Conservation (phyloP, 352 stramenopile species). For the Elongisporangium undulatum region DNA sequence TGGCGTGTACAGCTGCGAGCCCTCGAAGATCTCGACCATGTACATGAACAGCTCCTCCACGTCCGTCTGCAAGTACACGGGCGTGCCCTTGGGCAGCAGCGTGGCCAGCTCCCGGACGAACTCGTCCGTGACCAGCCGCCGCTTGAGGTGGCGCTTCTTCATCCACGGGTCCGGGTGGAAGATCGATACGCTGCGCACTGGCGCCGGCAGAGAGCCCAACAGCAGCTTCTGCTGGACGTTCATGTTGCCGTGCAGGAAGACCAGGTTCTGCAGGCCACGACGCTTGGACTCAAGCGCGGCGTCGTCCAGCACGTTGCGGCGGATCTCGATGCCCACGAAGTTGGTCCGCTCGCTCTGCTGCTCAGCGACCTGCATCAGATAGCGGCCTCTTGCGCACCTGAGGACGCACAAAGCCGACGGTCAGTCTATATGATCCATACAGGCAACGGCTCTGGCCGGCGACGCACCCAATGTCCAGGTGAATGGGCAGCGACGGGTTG, state of each 20-base stretch:
- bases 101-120: conserved; percentile 63
- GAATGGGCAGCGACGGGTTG: conserved; percentile 49
- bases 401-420: neutral
- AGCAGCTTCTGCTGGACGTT: conserved; percentile 69
- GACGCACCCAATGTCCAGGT: conserved; percentile 77
- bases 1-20: conserved; percentile 32
- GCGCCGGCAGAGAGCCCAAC: conserved; percentile 49
- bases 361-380: conserved; percentile 63
- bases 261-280: conserved; percentile 54
- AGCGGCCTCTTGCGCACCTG: conserved; percentile 58
- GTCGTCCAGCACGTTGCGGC: conserved; percentile 66
- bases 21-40: conserved; percentile 79
- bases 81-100: conserved; percentile 44
- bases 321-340: conserved; percentile 85
- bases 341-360: conserved; percentile 32
- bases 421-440: neutral
- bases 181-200: conserved; percentile 75
- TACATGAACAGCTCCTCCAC: conserved; percentile 79
- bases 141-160: conserved; percentile 86
- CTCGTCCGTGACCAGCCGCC: conserved; percentile 61
- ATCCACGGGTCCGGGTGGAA: conserved; percentile 88
- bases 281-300: conserved; percentile 36
- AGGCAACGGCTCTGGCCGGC: neutral
- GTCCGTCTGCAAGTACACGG: conserved; percentile 81
- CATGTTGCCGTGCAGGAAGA: conserved; percentile 83